Evolutionary conservation across 176 grass and related monocot species (phyloP).

Genomic region (Puccinellia tenuiflora): DNA sequence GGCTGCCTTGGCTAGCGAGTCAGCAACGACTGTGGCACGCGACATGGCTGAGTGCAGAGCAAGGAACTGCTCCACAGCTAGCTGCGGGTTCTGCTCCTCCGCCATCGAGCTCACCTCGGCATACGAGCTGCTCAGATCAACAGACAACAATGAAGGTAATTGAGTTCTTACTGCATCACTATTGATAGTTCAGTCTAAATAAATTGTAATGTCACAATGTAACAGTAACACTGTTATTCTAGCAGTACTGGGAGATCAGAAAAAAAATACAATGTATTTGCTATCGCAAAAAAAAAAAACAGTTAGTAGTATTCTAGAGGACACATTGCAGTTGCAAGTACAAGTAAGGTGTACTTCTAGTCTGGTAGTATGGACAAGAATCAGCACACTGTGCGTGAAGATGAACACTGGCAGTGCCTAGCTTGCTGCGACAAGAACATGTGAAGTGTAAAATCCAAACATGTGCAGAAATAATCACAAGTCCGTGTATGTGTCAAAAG

Average conservation of each 20-base stretch:
- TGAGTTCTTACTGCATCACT: neutral
- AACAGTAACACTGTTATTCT: neutral
- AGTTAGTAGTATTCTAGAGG: neutral
- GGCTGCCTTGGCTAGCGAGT: slow-evolving; percentile 41
- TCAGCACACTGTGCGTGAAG: neutral
- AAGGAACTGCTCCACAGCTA: slow-evolving; percentile 85
- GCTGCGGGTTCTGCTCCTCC: slow-evolving; percentile 76
- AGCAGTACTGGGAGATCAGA: neutral
- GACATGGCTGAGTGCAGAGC: slow-evolving; percentile 56
- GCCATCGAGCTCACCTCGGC: slow-evolving; percentile 68
- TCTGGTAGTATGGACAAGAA: neutral
- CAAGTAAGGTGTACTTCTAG: slow-evolving; percentile 15
- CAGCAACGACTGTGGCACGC: slow-evolving; percentile 42
- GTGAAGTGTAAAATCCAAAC: slow-evolving; percentile 20
- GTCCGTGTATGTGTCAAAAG: slow-evolving; percentile 25
- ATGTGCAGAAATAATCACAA: slow-evolving; percentile 29
- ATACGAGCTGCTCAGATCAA: slow-evolving; percentile 57
- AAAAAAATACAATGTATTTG: neutral
- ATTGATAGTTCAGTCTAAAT: neutral
- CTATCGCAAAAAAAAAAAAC: no score
- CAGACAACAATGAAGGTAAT: neutral
- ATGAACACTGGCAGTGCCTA: neutral
- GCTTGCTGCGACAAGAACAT: slow-evolving; percentile 13
- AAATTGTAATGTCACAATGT: neutral
- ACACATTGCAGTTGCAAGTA: neutral